Percentiles rank a stretch among this genome's conserved stretches.
Conservation (phyloP, 1,139 yeast genomes). For the Sugiyamaella grinbergsii region DNA sequence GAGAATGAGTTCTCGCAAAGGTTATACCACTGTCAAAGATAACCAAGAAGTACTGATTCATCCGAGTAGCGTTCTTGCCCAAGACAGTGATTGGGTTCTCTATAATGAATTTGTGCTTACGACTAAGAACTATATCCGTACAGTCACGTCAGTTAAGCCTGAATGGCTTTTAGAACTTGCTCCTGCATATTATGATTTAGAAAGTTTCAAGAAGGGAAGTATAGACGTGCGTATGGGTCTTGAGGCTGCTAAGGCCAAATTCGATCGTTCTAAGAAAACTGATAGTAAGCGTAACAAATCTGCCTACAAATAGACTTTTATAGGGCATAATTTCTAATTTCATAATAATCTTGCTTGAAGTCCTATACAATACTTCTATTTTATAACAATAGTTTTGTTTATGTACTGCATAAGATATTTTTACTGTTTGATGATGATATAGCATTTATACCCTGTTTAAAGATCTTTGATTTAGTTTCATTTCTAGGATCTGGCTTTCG, state of each 20-base stretch:
- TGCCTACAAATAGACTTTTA: conserved; percentile 7
- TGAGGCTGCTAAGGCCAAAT: conserved; percentile 56
- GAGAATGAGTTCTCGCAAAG: conserved; percentile 45
- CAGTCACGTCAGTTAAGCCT: conserved; percentile 89
- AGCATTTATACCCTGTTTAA: too few relatives aligned
- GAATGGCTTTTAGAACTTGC: conserved; percentile 90
- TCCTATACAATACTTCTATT: too few relatives aligned
- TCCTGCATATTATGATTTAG: conserved; percentile 78
- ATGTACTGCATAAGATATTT: too few relatives aligned
- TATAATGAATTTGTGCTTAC: conserved; percentile 96
- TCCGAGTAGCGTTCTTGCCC: conserved; percentile 86
- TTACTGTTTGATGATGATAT: too few relatives aligned
- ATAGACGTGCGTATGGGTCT: conserved; percentile 74
- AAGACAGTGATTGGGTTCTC: conserved; percentile 88
- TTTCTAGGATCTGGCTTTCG: too few relatives aligned
- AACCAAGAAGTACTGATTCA: conserved; percentile 94
- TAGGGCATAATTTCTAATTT: too few relatives aligned
- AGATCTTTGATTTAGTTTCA: too few relatives aligned
- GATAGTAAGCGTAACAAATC: conserved; percentile 13
- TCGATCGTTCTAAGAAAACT: conserved; percentile 25
- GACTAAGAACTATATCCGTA: conserved; percentile 87
- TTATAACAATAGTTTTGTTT: too few relatives aligned
- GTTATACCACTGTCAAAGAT: conserved; percentile 88
- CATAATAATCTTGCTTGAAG: too few relatives aligned
- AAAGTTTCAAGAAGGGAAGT: conserved; percentile 68